These are phyloP conservation scores for Cyberlindnera sargentensis DNA, from an alignment of 805 yeast genomes.

Conservation along the genomic window DNA sequence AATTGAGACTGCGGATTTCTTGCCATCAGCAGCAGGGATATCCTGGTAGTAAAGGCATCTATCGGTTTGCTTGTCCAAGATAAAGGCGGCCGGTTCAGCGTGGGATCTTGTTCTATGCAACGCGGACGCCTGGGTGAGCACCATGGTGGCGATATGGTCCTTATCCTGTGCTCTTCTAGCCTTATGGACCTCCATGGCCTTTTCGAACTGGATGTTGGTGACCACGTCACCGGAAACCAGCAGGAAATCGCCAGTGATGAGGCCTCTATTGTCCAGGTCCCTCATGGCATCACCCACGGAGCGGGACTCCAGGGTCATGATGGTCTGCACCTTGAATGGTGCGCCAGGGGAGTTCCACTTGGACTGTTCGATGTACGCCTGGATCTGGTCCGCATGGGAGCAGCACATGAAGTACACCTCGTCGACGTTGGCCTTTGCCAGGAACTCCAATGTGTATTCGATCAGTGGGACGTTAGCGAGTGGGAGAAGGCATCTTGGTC, in stretches of 20 bases:
- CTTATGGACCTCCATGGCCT: constrained; percentile 67
- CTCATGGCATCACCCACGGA: constrained; percentile 98
- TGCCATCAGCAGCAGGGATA: constrained; percentile 45
- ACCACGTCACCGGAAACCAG: constrained; percentile 92
- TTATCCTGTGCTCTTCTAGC: constrained; percentile 67
- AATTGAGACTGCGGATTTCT: constrained; percentile 46
- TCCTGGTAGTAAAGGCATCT: constrained; percentile 82
- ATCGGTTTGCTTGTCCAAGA: constrained; percentile 64
- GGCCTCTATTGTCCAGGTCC: constrained; percentile 85
- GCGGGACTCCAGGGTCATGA: constrained; percentile 78
- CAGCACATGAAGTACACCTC: constrained; percentile 90
- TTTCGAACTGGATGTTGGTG: constrained; percentile 78
- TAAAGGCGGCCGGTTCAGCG: constrained; percentile 77
- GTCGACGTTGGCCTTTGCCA: constrained; percentile 83
- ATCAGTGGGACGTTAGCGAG: constrained; percentile 89
- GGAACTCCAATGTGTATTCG: constrained; percentile 90
- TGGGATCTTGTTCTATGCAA: constrained; percentile 78
- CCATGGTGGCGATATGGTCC: constrained; percentile 94
- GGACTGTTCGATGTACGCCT: constrained; percentile 66
- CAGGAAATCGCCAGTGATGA: constrained; percentile 84
- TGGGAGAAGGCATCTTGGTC: constrained; percentile 88
- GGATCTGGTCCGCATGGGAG: constrained; percentile 84
- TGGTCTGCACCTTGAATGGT: constrained; percentile 75
- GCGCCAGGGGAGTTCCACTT: constrained; percentile 65
- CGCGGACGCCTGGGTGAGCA: constrained; percentile 77